Base-by-base conservation (phyloP, 192 early-diverging fungal genomes). In the Lunasporangiospora selenospora region DNA sequence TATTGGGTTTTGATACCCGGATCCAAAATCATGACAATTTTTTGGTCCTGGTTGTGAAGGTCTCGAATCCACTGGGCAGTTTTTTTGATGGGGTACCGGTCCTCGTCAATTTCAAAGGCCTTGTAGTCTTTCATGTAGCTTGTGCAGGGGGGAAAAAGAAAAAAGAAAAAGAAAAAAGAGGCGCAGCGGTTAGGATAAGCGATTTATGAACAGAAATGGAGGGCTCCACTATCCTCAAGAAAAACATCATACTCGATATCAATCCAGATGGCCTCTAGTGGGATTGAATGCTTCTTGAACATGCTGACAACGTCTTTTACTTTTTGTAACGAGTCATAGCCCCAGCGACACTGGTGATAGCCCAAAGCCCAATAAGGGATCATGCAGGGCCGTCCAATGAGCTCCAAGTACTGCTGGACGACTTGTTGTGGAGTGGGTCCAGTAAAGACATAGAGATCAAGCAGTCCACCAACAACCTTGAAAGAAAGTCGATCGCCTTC, bases 61-160 rank as follows among this genome's bases (percentile, higher is more conserved):
- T 78, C 41, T 12, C 78, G 58, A 15, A 82, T 75, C 62, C 82
- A 81, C 30, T 56, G 62, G 16, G 60, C 46, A 41, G 87, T 73
- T 42, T 85, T 67, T 4, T 69, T 54, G 6, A 78, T 59, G 1
- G 88, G 85, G 52, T 82, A 90, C 24, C 76, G 77, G 13, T 52
- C 61, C 2, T 76, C 62, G 39, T 86, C 81, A 34, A 85, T 83
- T 4, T 87, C 86, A 37, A 90, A 90, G 48, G 78, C 77, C 40
- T 83, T 86, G 19, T 60, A 75, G 12, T 58, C 51, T 33, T 87
- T 82, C 88, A 90, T 90, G 58, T 90, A 90, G 51, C 59, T 62
- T 27, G 15, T 7, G 30, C 10, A 30, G 9, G 16, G 10, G 30
- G 11, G 9, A 40, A 56, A 3, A 13, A 7, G n/a, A n/a, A n/a